These are phyloP conservation scores for Kewa caespitosa DNA, from an alignment of 179 eudicot species.

Conservation along the genomic window DNA sequence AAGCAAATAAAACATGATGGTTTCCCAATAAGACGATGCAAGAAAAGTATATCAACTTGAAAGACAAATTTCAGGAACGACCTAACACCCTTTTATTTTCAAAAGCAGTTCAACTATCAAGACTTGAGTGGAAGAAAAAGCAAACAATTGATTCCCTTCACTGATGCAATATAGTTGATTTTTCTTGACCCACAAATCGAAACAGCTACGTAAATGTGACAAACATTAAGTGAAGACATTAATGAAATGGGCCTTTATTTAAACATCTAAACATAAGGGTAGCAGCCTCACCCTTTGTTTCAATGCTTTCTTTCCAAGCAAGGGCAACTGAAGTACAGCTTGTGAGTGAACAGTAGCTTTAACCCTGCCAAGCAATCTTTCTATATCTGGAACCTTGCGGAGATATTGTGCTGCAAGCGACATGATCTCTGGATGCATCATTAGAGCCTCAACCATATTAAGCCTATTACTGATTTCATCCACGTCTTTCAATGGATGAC, in stretches of 20 bases:
- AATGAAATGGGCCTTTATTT: background rate
- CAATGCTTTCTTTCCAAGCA: constrained; percentile 76
- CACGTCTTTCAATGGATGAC: constrained; percentile 86
- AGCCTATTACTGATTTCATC: constrained; percentile 75
- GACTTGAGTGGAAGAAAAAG: background rate
- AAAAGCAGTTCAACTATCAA: background rate
- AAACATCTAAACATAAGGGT: background rate
- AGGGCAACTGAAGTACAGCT: constrained; percentile 64
- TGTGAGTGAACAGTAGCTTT: constrained; percentile 75
- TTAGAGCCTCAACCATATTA: constrained; percentile 67
- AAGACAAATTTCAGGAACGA: constrained; percentile 2
- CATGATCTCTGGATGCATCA: constrained; percentile 53
- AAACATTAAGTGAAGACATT: background rate
- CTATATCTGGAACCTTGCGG: constrained; percentile 88
- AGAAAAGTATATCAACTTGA: background rate
- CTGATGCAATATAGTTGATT: too few species aligned
- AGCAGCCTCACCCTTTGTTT: constrained; percentile 74
- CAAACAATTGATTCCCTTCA: too few species aligned
- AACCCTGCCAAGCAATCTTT: constrained; percentile 85
- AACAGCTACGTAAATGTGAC: too few species aligned
- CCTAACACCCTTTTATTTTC: background rate
- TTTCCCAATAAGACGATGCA: background rate
- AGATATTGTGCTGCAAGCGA: constrained; percentile 58
- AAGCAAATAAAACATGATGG: too few species aligned
- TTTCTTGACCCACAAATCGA: too few species aligned